These are phyloP conservation scores for Begonia fuchsioides DNA, from an alignment of 306 rosid genomes.

Conservation along the genomic window DNA sequence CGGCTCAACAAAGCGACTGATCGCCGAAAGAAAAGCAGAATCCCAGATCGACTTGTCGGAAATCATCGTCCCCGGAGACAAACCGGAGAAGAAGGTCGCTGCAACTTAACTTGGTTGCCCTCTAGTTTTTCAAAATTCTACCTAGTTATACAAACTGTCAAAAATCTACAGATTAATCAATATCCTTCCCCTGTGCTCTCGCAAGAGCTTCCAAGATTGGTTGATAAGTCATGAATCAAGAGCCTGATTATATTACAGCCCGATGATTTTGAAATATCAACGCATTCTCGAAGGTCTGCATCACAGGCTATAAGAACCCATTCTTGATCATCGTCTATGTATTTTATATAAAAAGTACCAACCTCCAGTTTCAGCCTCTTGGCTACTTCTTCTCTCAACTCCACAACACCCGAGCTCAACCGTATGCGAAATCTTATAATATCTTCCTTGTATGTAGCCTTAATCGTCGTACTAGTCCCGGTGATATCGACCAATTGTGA, in stretches of 20 bases:
- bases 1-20: slow-evolving; percentile 43
- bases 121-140: slow-evolving; percentile 2
- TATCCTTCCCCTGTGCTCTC: slow-evolving; percentile 44
- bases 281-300: slow-evolving; percentile 72
- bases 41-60: slow-evolving; percentile 21
- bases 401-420: slow-evolving; percentile 28
- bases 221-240: slow-evolving; percentile 38
- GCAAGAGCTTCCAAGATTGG: slow-evolving; percentile 59
- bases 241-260: slow-evolving; percentile 56
- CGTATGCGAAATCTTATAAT: slow-evolving; percentile 58
- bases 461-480: slow-evolving; percentile 31
- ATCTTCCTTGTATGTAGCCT: slow-evolving; percentile 63
- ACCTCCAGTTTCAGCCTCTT: slow-evolving; percentile 58
- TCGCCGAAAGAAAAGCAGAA: slow-evolving; percentile 36
- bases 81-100: slow-evolving; percentile 1
- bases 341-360: slow-evolving; percentile 63
- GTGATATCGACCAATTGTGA: slow-evolving; percentile 26
- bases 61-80: slow-evolving; percentile 7
- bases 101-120: no score
- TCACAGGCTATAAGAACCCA: slow-evolving; percentile 82
- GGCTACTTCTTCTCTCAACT: slow-evolving; percentile 49
- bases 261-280: slow-evolving; percentile 43
- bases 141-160: background rate
- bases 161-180: slow-evolving; percentile 5
- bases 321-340: slow-evolving; percentile 70